Conservation (phyloP, 2,329 filamentous ascomycete genomes). For the Emmonsiellopsis sp. region DNA sequence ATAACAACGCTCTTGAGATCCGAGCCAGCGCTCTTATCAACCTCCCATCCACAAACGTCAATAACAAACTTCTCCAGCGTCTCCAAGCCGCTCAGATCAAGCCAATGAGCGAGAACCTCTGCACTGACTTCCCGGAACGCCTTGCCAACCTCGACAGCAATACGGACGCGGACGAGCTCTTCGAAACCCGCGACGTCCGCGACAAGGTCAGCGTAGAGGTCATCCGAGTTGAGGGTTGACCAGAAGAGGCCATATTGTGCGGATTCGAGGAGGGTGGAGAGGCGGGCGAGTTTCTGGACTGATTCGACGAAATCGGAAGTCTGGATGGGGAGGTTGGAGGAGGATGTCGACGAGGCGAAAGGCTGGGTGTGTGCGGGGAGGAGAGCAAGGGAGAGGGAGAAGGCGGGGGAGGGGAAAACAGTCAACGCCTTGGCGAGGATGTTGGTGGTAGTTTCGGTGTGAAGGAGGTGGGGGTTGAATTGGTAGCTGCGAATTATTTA, state of each 20-base stretch:
- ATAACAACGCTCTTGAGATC: slow-evolving; percentile 40
- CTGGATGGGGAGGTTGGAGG: slow-evolving; percentile 32
- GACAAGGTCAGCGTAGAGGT: slow-evolving; percentile 89
- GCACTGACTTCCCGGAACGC: slow-evolving; percentile 65
- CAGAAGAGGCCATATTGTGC: slow-evolving; percentile 91
- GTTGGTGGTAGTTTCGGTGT: slow-evolving; percentile 97
- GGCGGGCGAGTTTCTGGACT: slow-evolving; percentile 72
- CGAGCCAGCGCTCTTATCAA: slow-evolving; percentile 49
- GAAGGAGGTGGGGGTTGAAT: slow-evolving; percentile 96
- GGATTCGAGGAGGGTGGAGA: slow-evolving; percentile 80
- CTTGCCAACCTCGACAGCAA: slow-evolving; percentile 78
- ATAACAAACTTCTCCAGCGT: slow-evolving; percentile 68
- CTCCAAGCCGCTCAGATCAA: slow-evolving; percentile 58
- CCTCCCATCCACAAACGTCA: slow-evolving; percentile 78
- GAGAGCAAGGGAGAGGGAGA: slow-evolving; percentile 86
- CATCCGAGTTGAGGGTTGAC: slow-evolving; percentile 83
- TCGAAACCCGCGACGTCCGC: slow-evolving; percentile 94
- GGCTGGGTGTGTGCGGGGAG: slow-evolving; percentile 75
- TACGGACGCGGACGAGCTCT: slow-evolving; percentile 81
- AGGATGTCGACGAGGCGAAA: slow-evolving; percentile 43
- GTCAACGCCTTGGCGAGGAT: slow-evolving; percentile 97
- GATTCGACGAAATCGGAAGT: slow-evolving; percentile 65
- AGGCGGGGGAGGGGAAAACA: slow-evolving; percentile 92
- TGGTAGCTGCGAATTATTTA: slow-evolving; percentile 64
- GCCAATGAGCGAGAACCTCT: slow-evolving; percentile 62